Evolutionary conservation across 2,329 filamentous ascomycete species (phyloP).

Genomic region (Aspergillus fumigatiaffinis): DNA sequence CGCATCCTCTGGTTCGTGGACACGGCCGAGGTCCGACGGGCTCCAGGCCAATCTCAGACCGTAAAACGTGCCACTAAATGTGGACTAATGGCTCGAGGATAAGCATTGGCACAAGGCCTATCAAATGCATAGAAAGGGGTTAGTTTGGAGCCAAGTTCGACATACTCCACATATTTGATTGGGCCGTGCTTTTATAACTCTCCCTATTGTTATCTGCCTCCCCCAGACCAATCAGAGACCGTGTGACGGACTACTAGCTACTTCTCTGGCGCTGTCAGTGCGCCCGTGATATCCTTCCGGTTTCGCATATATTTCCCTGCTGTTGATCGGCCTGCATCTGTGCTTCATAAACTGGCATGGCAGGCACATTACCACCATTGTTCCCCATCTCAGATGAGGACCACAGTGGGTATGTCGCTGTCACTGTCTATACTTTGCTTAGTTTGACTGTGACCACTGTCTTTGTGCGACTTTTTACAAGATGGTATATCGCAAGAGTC

Average conservation of each 20-base stretch:
- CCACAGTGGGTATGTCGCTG: not conserved
- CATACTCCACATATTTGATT: not conserved
- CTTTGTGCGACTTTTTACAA: not conserved
- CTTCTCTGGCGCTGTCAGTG: not conserved
- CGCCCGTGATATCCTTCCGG: not conserved
- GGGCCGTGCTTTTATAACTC: not conserved
- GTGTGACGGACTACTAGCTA: not conserved
- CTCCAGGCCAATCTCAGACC: not conserved
- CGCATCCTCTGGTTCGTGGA: not conserved
- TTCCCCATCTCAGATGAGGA: not conserved
- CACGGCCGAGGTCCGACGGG: not conserved
- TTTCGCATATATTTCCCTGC: not conserved
- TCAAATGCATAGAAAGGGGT: not conserved
- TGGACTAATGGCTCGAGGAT: not conserved
- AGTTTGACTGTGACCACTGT: not conserved
- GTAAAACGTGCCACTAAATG: not conserved
- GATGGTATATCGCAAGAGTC: not conserved
- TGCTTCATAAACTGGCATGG: not conserved
- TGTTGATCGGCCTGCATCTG: not conserved
- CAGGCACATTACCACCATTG: not conserved
- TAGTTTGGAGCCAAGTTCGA: not conserved
- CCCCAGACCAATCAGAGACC: not conserved
- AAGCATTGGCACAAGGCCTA: not conserved
- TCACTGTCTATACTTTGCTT: not conserved
- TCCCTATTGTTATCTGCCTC: not conserved